Evolutionary conservation across 139 green algal genomes (phyloP).

Genomic region (Gonium pectorale): DNA sequence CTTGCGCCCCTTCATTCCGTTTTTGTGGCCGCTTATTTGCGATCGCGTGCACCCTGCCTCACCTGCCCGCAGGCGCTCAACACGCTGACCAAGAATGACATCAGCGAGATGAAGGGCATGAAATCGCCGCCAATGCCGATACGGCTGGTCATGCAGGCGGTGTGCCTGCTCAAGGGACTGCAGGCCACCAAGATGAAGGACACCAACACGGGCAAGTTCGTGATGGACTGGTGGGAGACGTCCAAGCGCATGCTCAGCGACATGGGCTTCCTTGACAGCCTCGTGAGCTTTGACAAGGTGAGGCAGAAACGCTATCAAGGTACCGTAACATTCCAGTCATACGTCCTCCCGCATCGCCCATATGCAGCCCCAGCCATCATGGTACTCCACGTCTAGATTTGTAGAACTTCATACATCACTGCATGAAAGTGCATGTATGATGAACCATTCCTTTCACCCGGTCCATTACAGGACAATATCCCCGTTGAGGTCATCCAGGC

Average conservation of each 20-base stretch:
- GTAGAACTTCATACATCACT: no score
- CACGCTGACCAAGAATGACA: slow-evolving; percentile 86
- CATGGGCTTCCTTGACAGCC: slow-evolving; percentile 76
- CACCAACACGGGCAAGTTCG: slow-evolving; percentile 64
- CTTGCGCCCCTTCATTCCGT: no score
- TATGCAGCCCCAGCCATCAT: no score
- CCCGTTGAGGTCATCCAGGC: slow-evolving; percentile 50
- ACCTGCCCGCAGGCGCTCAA: slow-evolving; percentile 67
- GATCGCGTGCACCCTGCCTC: slow-evolving; percentile 65
- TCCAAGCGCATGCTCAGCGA: slow-evolving; percentile 74
- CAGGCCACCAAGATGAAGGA: slow-evolving; percentile 77
- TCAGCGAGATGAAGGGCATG: slow-evolving; percentile 86
- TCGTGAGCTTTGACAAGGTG: slow-evolving; percentile 83
- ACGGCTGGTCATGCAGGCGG: slow-evolving; percentile 77
- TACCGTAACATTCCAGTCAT: no score
- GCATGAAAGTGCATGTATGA: no score
- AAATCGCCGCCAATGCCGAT: slow-evolving; percentile 73
- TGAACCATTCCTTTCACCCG: no score
- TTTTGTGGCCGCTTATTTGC: background rate
- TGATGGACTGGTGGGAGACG: slow-evolving; percentile 84
- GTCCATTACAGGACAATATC: slow-evolving; percentile 78
- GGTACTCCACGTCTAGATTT: no score
- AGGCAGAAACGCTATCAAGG: no score
- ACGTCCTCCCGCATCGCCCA: no score
- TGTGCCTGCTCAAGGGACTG: slow-evolving; percentile 77